Base-by-base conservation (phyloP, 208 protist genomes). In the Naegleria lovaniensis region DNA sequence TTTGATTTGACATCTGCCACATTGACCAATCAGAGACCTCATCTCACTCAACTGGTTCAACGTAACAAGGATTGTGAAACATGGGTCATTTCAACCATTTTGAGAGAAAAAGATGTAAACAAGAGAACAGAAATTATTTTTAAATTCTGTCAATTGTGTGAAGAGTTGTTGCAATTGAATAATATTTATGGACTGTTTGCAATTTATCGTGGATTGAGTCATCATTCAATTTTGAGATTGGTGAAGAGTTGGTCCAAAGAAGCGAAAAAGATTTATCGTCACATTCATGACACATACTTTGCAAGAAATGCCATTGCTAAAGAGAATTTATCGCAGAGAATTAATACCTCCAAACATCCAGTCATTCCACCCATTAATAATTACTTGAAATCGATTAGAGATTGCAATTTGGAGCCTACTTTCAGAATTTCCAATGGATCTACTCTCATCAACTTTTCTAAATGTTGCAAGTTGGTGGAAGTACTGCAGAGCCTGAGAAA, bases 1-100 rank as follows among this genome's bases (percentile, higher is more conserved):
- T 36, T 91, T 13, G 85, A 83, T 15, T 67, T 84, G 22, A 83
- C 91, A 48, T 48, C 43, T 48, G 1, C n/a, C n/a, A n/a, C 43
- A 48, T 48, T 7, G 43, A 52, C 90, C 91, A 19, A 91, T 92
- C 87, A 91, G 91, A 16, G 51, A 67, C 55, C 55, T 22, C 55
- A 67, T 67, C 55, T 67, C 55, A 29, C 90, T 19, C 33, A 41
- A 13, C 3, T 93, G 39, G 52, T 87, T 33, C n/a, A 91, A 16
- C 88, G 90, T 51, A 93, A 93, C 83, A 93, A 93, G n/a, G 22
- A 90, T 40, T 59, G 91, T 48, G n/a, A 11, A 15, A 38, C 36
- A 5, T 90, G 83, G 51, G 55, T 91, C 29, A 39, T 41, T 6
- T 75, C 36, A 33, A 39, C 67, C 9, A 93, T 93, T 38, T 52